phyloP scores from a whole-genome alignment of 306 rosid genomes.

The Cyamopsis tetragonoloba region DNA sequence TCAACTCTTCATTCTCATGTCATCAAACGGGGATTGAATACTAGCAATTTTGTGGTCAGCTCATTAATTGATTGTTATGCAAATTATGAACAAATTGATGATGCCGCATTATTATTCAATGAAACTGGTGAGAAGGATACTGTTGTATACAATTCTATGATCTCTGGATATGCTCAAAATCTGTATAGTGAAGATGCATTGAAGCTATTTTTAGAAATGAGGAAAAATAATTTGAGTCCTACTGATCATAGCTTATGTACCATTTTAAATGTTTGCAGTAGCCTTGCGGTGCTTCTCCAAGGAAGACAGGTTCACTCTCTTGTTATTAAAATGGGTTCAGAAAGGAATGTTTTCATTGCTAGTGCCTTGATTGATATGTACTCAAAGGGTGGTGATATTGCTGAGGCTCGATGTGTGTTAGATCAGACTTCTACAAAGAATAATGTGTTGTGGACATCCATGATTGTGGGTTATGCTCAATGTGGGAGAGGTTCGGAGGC shows the following conservation, averaged over 20 bases:
- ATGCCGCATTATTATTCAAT: slow-evolving; percentile 40
- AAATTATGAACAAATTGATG: slow-evolving; percentile 34
- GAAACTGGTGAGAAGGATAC: slow-evolving; percentile 45
- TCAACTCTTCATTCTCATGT: slow-evolving; percentile 54
- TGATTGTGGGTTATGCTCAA: slow-evolving; percentile 64
- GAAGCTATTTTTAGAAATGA: slow-evolving; percentile 56
- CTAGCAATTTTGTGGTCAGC: slow-evolving; percentile 45
- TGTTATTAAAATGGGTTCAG: slow-evolving; percentile 55
- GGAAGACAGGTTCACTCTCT: slow-evolving; percentile 60
- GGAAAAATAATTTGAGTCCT: slow-evolving; percentile 34
- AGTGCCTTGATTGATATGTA: slow-evolving; percentile 71
- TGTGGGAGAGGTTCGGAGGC: slow-evolving; percentile 59
- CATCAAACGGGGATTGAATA: slow-evolving; percentile 42
- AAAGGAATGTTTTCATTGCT: slow-evolving; percentile 50
- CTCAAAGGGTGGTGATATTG: slow-evolving; percentile 56
- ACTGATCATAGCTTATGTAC: slow-evolving; percentile 51
- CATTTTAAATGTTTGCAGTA: slow-evolving; percentile 57
- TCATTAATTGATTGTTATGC: slow-evolving; percentile 60
- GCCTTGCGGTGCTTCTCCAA: slow-evolving; percentile 44
- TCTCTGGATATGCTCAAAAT: slow-evolving; percentile 54
- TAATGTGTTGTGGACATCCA: slow-evolving; percentile 51
- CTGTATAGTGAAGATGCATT: slow-evolving; percentile 42
- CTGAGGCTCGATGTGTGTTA: slow-evolving; percentile 44
- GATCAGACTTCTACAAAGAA: slow-evolving; percentile 43
- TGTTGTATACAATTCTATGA: slow-evolving; percentile 51